These are phyloP conservation scores for Trifolium pratense DNA, from an alignment of 306 rosid species.

Conservation along the genomic window DNA sequence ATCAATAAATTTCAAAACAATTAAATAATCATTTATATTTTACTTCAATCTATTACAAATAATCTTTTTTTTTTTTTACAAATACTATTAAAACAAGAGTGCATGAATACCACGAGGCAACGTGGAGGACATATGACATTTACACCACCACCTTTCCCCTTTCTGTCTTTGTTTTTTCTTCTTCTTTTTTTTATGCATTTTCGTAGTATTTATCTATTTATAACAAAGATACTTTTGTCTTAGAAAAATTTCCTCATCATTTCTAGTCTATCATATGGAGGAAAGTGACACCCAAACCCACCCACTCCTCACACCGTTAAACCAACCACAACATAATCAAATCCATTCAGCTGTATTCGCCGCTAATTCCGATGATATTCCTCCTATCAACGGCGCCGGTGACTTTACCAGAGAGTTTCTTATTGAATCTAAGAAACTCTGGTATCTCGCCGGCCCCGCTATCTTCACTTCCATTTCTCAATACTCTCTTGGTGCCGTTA, in stretches of 20 bases:
- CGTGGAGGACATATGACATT: not conserved
- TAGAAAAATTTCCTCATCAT: not conserved
- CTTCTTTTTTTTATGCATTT: too few relatives aligned
- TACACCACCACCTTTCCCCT: not conserved
- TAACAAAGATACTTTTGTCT: not conserved
- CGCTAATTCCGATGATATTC: slow-evolving; percentile 61
- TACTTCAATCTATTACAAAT: too few relatives aligned
- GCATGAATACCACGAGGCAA: not conserved
- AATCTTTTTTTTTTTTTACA: too few relatives aligned
- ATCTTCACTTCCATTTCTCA: slow-evolving; percentile 81
- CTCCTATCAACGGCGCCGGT: slow-evolving; percentile 47
- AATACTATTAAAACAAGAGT: too few relatives aligned
- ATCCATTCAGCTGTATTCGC: slow-evolving; percentile 48
- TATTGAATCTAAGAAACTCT: slow-evolving; percentile 68
- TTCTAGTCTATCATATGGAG: slow-evolving; percentile 16
- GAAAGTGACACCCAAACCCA: not conserved
- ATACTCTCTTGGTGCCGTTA: slow-evolving; percentile 89
- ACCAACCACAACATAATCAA: not conserved
- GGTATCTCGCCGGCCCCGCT: slow-evolving; percentile 95
- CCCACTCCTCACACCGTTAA: slow-evolving; percentile 38
- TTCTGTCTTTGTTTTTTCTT: not conserved
- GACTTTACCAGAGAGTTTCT: slow-evolving; percentile 60
- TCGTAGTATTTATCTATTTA: not conserved
- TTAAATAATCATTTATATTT: too few relatives aligned
- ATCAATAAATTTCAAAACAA: too few relatives aligned